phyloP scores from a whole-genome alignment of 495 filamentous ascomycete genomes.

The Entonaema liquescens region DNA sequence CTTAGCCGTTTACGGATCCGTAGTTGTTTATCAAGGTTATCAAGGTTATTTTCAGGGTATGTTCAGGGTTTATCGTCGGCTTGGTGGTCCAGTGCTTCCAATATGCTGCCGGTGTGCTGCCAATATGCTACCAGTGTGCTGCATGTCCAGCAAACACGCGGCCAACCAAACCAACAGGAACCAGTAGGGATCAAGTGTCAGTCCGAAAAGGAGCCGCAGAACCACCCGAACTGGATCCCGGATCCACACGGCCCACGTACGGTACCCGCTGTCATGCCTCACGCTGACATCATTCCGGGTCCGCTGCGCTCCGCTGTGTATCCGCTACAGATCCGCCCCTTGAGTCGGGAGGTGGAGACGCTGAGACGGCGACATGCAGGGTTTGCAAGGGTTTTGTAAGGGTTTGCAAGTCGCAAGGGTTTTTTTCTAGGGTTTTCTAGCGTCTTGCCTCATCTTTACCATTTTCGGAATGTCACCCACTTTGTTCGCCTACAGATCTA shows the following conservation, averaged over 20 bases:
- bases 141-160: constrained; percentile 37
- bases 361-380: constrained; percentile 10
- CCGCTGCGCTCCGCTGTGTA: constrained; percentile 37
- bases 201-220: constrained; percentile 41
- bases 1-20: constrained; percentile 14
- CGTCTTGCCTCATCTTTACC: constrained; percentile 35
- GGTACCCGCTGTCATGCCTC: constrained; percentile 36
- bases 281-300: constrained; percentile 39
- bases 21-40: constrained; percentile 13
- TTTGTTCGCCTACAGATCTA: background rate
- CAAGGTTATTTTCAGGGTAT: constrained; percentile 4
- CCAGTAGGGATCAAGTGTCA: constrained; percentile 9
- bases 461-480: constrained; percentile 20
- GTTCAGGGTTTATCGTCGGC: background rate
- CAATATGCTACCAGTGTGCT: background rate
- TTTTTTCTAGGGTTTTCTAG: constrained; percentile 39
- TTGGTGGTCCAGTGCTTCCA: background rate
- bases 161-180: constrained; percentile 22
- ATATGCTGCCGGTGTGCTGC: background rate
- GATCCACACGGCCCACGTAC: constrained; percentile 30
- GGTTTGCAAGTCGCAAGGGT: constrained; percentile 18
- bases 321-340: constrained; percentile 36
- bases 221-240: constrained; percentile 36
- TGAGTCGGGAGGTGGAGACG: constrained; percentile 28
- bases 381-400: background rate